A percentile compares a stretch with the other conserved stretches of the same genome.
Evolutionary conservation across 805 yeast genomes (phyloP).

Genomic region (Kluyveromyces nonfermentans): DNA sequence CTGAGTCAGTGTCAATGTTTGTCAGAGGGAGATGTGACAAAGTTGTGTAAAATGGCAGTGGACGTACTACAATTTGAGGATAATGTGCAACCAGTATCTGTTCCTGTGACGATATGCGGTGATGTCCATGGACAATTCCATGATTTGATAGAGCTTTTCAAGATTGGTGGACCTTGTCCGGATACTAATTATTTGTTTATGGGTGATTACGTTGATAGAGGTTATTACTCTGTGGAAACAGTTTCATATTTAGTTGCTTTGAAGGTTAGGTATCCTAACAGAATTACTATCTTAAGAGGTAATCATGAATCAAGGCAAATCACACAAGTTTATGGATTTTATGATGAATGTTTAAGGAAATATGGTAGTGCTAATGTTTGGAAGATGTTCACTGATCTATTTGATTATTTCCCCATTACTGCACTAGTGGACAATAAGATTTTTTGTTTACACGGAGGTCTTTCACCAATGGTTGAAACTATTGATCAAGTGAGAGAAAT

Average conservation of each 20-base stretch:
- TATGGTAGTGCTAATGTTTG: constrained; percentile 90
- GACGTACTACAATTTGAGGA: constrained; percentile 87
- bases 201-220: constrained; percentile 92
- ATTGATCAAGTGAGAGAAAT: constrained; percentile 86
- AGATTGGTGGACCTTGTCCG: constrained; percentile 91
- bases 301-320: constrained; percentile 94
- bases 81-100: constrained; percentile 89
- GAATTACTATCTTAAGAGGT: constrained; percentile 89
- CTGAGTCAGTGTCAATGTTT: constrained; percentile 72
- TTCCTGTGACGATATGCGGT: constrained; percentile 96
- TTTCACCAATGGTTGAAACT: constrained; percentile 89
- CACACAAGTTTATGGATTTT: constrained; percentile 92
- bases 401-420: constrained; percentile 88
- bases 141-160: constrained; percentile 85
- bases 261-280: constrained; percentile 84
- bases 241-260: constrained; percentile 80
- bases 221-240: constrained; percentile 78
- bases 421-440: constrained; percentile 86
- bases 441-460: constrained; percentile 90
- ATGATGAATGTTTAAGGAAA: constrained; percentile 89
- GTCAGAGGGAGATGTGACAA: constrained; percentile 68
- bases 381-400: constrained; percentile 85
- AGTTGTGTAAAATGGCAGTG: constrained; percentile 80
- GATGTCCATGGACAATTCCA: constrained; percentile 96
- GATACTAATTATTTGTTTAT: constrained; percentile 81